These are phyloP conservation scores for Podospora pseudopauciseta DNA, from an alignment of 495 filamentous ascomycete species.

Conservation along the genomic window DNA sequence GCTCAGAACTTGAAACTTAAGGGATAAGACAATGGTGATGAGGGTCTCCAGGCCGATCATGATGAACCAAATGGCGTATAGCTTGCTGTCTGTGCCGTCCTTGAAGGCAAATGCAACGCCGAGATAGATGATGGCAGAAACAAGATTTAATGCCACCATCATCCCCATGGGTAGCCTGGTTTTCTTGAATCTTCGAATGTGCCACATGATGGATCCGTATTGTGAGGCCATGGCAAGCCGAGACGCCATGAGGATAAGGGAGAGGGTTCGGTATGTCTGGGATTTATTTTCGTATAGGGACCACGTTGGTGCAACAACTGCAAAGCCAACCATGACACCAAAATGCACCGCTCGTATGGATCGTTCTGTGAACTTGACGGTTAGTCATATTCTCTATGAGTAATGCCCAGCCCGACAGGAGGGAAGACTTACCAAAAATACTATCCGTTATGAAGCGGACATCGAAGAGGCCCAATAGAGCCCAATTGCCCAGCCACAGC, in stretches of 20 bases:
- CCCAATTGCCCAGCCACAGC: constrained; percentile 67
- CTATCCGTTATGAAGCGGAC: constrained; percentile 64
- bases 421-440: constrained; percentile 39
- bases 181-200: constrained; percentile 40
- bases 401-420: neutral
- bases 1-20: constrained; percentile 50
- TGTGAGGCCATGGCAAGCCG: constrained; percentile 54
- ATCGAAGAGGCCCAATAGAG: constrained; percentile 64
- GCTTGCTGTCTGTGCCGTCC: constrained; percentile 14
- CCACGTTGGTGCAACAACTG: constrained; percentile 47
- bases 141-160: constrained; percentile 40
- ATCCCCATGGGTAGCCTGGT: constrained; percentile 37
- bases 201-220: constrained; percentile 49
- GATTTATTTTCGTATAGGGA: constrained; percentile 37
- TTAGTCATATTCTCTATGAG: neutral
- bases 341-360: constrained; percentile 58
- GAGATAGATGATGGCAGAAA: constrained; percentile 48
- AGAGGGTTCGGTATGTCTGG: constrained; percentile 52
- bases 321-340: constrained; percentile 60
- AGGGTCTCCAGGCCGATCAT: constrained; percentile 52
- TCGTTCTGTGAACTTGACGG: constrained; percentile 35
- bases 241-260: constrained; percentile 57
- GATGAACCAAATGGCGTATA: constrained; percentile 48
- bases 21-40: constrained; percentile 50
- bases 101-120: constrained; percentile 44